These are phyloP conservation scores for Hirsutella thompsonii DNA, from an alignment of 2,329 filamentous ascomycete genomes.

Conservation along the genomic window DNA sequence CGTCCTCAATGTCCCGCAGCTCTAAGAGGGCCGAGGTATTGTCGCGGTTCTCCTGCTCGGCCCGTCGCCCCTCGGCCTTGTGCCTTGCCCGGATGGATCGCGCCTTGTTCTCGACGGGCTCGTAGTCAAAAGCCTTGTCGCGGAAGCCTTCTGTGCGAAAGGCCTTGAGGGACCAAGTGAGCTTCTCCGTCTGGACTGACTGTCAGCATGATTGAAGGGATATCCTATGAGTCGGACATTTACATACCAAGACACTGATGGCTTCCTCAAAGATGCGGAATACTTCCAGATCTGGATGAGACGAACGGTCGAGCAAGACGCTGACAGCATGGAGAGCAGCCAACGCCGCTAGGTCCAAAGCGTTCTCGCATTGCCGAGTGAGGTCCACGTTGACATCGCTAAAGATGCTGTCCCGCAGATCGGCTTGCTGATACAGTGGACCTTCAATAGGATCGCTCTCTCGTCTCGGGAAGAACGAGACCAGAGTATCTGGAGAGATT, in stretches of 20 bases:
- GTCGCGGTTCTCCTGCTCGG: slow-evolving; percentile 46
- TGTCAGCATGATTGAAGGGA: background rate
- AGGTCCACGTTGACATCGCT: slow-evolving; percentile 54
- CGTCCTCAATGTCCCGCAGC: slow-evolving; percentile 51
- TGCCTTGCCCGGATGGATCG: slow-evolving; percentile 24
- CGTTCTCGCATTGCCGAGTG: slow-evolving; percentile 47
- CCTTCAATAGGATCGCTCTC: slow-evolving; percentile 42
- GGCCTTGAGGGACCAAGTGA: slow-evolving; percentile 47
- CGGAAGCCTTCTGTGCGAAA: slow-evolving; percentile 47
- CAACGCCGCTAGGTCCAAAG: slow-evolving; percentile 49
- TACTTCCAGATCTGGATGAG: slow-evolving; percentile 48
- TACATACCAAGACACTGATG: slow-evolving; percentile 42
- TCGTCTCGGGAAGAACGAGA: slow-evolving; percentile 42
- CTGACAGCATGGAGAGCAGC: slow-evolving; percentile 48
- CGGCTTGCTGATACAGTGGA: slow-evolving; percentile 44
- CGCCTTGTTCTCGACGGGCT: slow-evolving; percentile 26
- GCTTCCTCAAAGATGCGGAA: slow-evolving; percentile 55
- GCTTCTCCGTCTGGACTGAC: slow-evolving; percentile 40
- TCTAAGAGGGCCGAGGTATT: slow-evolving; percentile 51
- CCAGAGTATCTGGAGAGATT: slow-evolving; percentile 27
- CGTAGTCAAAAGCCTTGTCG: slow-evolving; percentile 26
- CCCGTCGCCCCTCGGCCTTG: slow-evolving; percentile 26
- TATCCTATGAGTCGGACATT: background rate
- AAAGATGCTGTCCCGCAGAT: slow-evolving; percentile 50
- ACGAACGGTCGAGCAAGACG: slow-evolving; percentile 44